Conservation (phyloP, 108 stramenopile species). For the Cyclotella baltica region DNA sequence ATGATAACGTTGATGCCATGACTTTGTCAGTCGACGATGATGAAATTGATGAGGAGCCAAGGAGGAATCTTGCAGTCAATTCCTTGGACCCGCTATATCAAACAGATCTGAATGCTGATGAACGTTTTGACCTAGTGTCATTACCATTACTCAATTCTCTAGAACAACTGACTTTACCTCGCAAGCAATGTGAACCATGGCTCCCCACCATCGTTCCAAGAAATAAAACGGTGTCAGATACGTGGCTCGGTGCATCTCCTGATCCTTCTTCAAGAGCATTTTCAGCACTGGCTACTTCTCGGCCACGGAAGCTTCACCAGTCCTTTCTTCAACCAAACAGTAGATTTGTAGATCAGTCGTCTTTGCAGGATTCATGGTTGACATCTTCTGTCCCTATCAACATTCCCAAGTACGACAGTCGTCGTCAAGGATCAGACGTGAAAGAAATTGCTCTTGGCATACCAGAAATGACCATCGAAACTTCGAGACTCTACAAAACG, state of each 20-base stretch:
- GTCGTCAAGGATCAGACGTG: neutral
- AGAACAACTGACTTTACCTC: slow-evolving; percentile 9
- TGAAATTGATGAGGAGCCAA: slow-evolving; percentile 25
- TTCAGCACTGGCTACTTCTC: slow-evolving; percentile 42
- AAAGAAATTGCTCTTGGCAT: slow-evolving; percentile 12
- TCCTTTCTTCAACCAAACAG: slow-evolving; percentile 25
- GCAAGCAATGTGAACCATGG: slow-evolving; percentile 49
- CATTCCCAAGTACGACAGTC: slow-evolving; percentile 42
- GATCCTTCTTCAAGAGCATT: slow-evolving; percentile 51
- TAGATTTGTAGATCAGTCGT: slow-evolving; percentile 14
- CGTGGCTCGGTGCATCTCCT: slow-evolving; percentile 44
- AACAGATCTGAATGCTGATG: slow-evolving; percentile 34
- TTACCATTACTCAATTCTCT: neutral
- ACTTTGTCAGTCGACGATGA: slow-evolving; percentile 42
- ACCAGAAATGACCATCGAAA: slow-evolving; percentile 22
- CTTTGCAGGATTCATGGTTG: slow-evolving; percentile 46
- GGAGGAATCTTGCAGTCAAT: slow-evolving; percentile 16
- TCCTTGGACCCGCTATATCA: slow-evolving; percentile 37
- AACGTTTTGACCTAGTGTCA: neutral
- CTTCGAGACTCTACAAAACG: slow-evolving; percentile 24
- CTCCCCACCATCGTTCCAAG: slow-evolving; percentile 48
- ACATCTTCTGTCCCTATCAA: slow-evolving; percentile 52
- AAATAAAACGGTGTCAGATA: slow-evolving; percentile 22
- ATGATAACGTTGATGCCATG: slow-evolving; percentile 27
- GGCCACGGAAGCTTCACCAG: slow-evolving; percentile 46